A percentile compares a stretch with the other conserved stretches of the same genome.
Evolutionary conservation across 2,329 filamentous ascomycete species (phyloP).

Genomic region (Epichloe aotearoae): DNA sequence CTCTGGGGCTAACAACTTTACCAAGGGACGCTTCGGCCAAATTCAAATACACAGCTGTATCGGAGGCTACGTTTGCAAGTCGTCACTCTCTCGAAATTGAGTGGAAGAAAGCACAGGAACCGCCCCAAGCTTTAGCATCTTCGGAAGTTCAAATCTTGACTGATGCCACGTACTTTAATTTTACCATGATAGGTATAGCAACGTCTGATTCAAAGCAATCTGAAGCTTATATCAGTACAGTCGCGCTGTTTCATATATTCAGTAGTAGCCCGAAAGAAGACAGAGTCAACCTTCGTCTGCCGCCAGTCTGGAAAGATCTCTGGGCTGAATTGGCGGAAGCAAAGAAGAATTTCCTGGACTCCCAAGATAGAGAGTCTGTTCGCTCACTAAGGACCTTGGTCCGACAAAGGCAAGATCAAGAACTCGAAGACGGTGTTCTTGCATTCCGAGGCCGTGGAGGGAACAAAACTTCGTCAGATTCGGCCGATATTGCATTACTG

Average conservation of each 20-base stretch:
- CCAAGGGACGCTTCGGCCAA: constrained; percentile 55
- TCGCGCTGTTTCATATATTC: constrained; percentile 71
- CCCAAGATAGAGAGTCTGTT: constrained; percentile 54
- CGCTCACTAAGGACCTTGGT: constrained; percentile 57
- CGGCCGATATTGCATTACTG: constrained; percentile 32
- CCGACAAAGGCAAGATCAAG: constrained; percentile 53
- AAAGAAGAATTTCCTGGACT: constrained; percentile 58
- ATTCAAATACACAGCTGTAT: constrained; percentile 56
- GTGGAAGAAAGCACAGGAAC: constrained; percentile 65
- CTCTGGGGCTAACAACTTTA: background rate
- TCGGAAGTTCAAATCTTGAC: constrained; percentile 31
- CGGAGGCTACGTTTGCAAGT: constrained; percentile 60
- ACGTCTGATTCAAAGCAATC: constrained; percentile 69
- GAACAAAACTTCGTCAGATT: constrained; percentile 32
- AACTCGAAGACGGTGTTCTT: constrained; percentile 61
- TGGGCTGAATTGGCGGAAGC: constrained; percentile 66
- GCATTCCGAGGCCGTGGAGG: constrained; percentile 54
- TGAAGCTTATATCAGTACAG: constrained; percentile 72
- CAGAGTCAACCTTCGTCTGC: constrained; percentile 67
- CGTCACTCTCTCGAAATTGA: constrained; percentile 60
- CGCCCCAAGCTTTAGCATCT: constrained; percentile 20
- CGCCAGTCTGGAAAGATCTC: constrained; percentile 69
- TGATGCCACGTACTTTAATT: constrained; percentile 40
- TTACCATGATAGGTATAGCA: constrained; percentile 64
- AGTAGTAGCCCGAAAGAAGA: constrained; percentile 70